phyloP scores from a whole-genome alignment of 164 flowering plant species.

The grape (Vitis vinifera) region DNA sequence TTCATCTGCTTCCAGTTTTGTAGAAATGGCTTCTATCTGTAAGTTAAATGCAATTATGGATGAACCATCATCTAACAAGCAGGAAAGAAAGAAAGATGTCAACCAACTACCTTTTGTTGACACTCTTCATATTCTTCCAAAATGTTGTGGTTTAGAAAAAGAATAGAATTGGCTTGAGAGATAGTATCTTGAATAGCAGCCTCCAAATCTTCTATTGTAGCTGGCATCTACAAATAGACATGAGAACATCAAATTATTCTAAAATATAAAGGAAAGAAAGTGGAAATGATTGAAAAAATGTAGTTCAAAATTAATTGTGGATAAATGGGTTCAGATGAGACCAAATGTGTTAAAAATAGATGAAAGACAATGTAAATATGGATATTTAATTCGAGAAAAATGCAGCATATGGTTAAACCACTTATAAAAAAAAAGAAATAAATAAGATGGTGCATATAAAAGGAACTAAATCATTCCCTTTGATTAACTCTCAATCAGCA shows the following conservation, averaged over 20 bases:
- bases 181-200: conserved; percentile 78
- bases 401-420: no score
- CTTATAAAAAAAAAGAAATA: no score
- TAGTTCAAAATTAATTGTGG: no score
- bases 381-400: no score
- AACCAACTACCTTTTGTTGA: conserved; percentile 45
- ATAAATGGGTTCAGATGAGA: no score
- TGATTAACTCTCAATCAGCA: no score
- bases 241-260: neutral
- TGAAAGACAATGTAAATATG: no score
- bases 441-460: no score
- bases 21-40: conserved; percentile 60
- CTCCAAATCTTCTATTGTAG: conserved; percentile 87
- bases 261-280: neutral
- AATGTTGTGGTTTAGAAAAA: conserved; percentile 74
- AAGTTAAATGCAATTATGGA: conserved; percentile 5
- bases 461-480: no score
- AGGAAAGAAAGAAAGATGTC: conserved; percentile 1
- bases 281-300: neutral
- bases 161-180: conserved; percentile 84
- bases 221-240: conserved; percentile 71
- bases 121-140: conserved; percentile 85
- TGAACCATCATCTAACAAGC: conserved; percentile 1
- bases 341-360: no score
- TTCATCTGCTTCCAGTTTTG: conserved; percentile 55